Evolutionary conservation across 768 basidiomycete species (phyloP).

Genomic region (Lactarius sp.): DNA sequence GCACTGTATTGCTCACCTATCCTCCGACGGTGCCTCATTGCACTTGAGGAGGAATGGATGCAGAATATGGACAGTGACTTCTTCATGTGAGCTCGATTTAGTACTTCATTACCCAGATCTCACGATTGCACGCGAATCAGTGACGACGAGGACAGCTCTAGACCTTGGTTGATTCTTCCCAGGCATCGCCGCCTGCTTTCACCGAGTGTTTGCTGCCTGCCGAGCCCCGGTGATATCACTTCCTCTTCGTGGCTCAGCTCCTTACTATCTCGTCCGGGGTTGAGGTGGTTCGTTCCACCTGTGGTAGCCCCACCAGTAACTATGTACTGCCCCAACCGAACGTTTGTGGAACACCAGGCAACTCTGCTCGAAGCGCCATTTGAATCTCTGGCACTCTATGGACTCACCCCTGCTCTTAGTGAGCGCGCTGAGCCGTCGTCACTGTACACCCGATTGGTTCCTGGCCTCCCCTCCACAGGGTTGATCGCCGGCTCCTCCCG

Average conservation of each 20-base stretch:
- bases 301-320: slow-evolving; percentile 81
- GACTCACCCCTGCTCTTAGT: slow-evolving; percentile 62
- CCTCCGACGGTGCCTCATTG: slow-evolving; percentile 50
- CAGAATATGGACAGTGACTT: slow-evolving; percentile 41
- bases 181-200: slow-evolving; percentile 29
- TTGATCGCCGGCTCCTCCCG: slow-evolving; percentile 59
- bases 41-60: slow-evolving; percentile 41
- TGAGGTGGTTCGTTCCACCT: slow-evolving; percentile 83
- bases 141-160: slow-evolving; percentile 20
- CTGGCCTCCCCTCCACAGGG: slow-evolving; percentile 61
- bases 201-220: slow-evolving; percentile 39
- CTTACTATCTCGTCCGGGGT: slow-evolving; percentile 69
- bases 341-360: slow-evolving; percentile 69
- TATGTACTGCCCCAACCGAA: slow-evolving; percentile 66
- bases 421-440: slow-evolving; percentile 52
- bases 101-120: not conserved
- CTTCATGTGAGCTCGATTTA: slow-evolving; percentile 38
- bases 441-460: slow-evolving; percentile 45
- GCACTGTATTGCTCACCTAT: slow-evolving; percentile 54
- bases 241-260: slow-evolving; percentile 62
- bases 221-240: slow-evolving; percentile 58
- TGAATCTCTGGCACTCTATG: slow-evolving; percentile 76
- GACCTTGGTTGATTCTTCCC: slow-evolving; percentile 37
- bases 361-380: slow-evolving; percentile 60
- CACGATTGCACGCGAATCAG: not conserved